Evolutionary conservation across 345 rosid genomes (phyloP).

Genomic region (Syzygium jambos): DNA sequence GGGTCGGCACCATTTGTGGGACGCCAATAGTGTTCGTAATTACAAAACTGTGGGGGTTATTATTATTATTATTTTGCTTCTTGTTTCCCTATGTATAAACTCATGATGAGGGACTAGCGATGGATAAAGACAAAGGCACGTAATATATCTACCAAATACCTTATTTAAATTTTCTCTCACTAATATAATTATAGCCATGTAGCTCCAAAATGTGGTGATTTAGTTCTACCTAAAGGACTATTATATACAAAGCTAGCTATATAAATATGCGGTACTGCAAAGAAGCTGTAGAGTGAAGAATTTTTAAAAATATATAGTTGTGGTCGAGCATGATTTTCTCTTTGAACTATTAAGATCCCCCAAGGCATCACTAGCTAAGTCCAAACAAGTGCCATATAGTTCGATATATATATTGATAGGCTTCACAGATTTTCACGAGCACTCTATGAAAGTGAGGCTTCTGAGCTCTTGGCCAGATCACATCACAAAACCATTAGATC

Average conservation of each 20-base stretch:
- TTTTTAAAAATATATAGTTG: not conserved
- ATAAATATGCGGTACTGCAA: not conserved
- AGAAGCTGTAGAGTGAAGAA: not conserved
- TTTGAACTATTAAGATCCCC: not conserved
- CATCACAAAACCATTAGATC: not conserved
- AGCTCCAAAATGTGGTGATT: not conserved
- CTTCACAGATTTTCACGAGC: not conserved
- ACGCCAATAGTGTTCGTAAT: not conserved
- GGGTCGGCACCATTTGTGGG: not conserved
- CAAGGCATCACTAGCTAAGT: not conserved
- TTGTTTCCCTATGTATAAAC: not conserved
- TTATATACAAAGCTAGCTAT: not conserved
- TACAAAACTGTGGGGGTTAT: not conserved
- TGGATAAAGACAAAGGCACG: not conserved
- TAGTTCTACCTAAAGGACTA: not conserved
- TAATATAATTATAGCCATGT: not conserved
- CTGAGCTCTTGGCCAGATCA: not conserved
- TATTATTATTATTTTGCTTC: not conserved
- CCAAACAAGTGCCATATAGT: not conserved
- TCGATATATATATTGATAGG: not conserved
- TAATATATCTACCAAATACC: not conserved
- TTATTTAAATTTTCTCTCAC: not conserved
- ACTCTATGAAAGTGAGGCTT: not conserved
- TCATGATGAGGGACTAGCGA: not conserved
- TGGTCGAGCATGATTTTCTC: not conserved